A percentile compares a stretch with the other conserved stretches of the same genome.
Evolutionary conservation across 164 flowering plant species (phyloP).

Genomic region (Cinnamomum chago): DNA sequence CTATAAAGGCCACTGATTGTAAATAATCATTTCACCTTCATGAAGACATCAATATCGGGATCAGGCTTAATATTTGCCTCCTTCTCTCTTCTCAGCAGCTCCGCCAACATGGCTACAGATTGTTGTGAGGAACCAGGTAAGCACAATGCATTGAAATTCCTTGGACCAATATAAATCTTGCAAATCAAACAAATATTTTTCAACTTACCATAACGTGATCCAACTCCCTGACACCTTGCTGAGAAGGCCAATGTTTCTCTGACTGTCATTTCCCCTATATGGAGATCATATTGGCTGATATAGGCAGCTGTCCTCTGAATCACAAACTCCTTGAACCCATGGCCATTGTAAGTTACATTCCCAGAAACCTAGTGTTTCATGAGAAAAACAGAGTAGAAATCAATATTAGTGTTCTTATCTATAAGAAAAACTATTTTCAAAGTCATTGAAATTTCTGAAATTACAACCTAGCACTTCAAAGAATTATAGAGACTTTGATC

Average conservation of each 20-base stretch:
- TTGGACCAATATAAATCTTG: background rate
- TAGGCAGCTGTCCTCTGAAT: slow-evolving; percentile 60
- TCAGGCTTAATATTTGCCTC: slow-evolving; percentile 50
- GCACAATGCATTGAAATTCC: background rate
- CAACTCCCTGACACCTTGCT: slow-evolving; percentile 60
- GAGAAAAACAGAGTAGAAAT: background rate
- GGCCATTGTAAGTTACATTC: slow-evolving; percentile 60
- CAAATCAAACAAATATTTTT: too few relatives aligned
- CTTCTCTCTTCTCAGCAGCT: slow-evolving; percentile 49
- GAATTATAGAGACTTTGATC: background rate
- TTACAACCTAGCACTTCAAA: too few relatives aligned
- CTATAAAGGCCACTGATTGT: background rate
- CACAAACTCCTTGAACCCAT: slow-evolving; percentile 56
- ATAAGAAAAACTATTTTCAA: too few relatives aligned
- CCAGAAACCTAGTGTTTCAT: slow-evolving; percentile 34
- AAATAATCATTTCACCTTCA: background rate
- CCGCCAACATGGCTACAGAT: slow-evolving; percentile 40
- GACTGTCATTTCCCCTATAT: slow-evolving; percentile 56
- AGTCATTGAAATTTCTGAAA: too few relatives aligned
- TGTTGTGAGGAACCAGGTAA: background rate
- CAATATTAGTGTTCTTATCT: too few relatives aligned
- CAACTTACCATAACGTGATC: slow-evolving; percentile 37
- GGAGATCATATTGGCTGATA: slow-evolving; percentile 54
- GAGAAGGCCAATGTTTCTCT: slow-evolving; percentile 52
- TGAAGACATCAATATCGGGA: slow-evolving; percentile 47